Conservation (phyloP, 2,329 filamentous ascomycete genomes). For the Mollisiaceae sp. region DNA sequence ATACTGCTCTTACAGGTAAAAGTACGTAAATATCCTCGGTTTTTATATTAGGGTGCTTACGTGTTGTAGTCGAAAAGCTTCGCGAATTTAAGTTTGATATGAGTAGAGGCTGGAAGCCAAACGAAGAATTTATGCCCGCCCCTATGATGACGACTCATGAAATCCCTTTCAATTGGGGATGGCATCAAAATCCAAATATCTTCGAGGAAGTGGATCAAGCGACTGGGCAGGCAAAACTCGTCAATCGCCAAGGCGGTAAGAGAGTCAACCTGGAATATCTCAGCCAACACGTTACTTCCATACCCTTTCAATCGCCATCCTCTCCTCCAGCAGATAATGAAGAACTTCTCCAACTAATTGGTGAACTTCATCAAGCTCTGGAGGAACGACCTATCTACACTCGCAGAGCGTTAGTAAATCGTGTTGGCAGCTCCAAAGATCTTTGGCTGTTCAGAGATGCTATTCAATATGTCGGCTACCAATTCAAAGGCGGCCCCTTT, state of each 20-base stretch:
- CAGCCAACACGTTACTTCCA: slow-evolving; percentile 26
- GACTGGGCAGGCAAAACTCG: slow-evolving; percentile 41
- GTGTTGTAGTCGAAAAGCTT: slow-evolving; percentile 55
- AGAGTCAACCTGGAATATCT: slow-evolving; percentile 36
- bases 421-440: slow-evolving; percentile 58
- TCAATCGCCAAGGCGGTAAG: slow-evolving; percentile 34
- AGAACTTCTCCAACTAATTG: slow-evolving; percentile 67
- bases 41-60: slow-evolving; percentile 26
- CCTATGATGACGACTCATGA: slow-evolving; percentile 77
- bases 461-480: slow-evolving; percentile 85
- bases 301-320: slow-evolving; percentile 28
- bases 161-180: slow-evolving; percentile 78
- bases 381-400: slow-evolving; percentile 84
- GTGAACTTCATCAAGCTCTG: slow-evolving; percentile 68
- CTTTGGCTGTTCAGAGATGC: slow-evolving; percentile 71
- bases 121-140: slow-evolving; percentile 77
- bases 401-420: slow-evolving; percentile 78
- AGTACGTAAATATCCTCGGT: slow-evolving; percentile 52
- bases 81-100: slow-evolving; percentile 71
- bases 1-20: slow-evolving; percentile 73
- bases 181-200: slow-evolving; percentile 81
- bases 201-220: slow-evolving; percentile 45
- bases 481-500: slow-evolving; percentile 92
- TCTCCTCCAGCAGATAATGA: slow-evolving; percentile 47
- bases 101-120: slow-evolving; percentile 60